These are phyloP conservation scores for Pseudogymnoascus sp. DNA, from an alignment of 2,329 filamentous ascomycete genomes.

Conservation along the genomic window DNA sequence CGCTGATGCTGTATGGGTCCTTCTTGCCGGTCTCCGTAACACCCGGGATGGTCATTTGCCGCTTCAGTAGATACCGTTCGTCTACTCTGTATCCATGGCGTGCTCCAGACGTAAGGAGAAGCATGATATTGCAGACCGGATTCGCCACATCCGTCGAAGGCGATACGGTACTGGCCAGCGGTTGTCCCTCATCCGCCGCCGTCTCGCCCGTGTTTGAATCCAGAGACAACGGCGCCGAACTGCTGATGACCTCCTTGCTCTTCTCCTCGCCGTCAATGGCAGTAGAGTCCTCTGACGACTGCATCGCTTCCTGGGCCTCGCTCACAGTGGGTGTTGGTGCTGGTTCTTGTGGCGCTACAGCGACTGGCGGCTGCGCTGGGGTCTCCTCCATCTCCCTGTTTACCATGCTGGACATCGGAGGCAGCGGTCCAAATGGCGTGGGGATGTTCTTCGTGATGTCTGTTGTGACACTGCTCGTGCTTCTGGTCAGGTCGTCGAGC, in stretches of 20 bases:
- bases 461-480: constrained; percentile 5
- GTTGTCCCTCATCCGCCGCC: neutral
- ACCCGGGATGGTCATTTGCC: constrained; percentile 69
- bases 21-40: constrained; percentile 49
- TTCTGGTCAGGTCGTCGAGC: constrained; percentile 8
- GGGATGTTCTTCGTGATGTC: neutral
- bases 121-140: constrained; percentile 62
- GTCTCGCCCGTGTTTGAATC: neutral
- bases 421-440: neutral
- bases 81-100: constrained; percentile 88
- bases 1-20: constrained; percentile 83
- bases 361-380: neutral
- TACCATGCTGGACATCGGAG: constrained; percentile 3
- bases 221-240: neutral
- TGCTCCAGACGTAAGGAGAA: constrained; percentile 74
- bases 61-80: constrained; percentile 74
- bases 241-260: neutral
- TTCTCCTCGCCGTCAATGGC: constrained; percentile 4
- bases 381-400: constrained; percentile 7
- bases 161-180: constrained; percentile 7
- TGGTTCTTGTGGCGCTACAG: neutral
- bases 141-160: constrained; percentile 29
- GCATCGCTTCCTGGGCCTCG: neutral
- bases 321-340: neutral
- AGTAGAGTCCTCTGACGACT: neutral